Evolutionary conservation across 2,329 filamentous ascomycete genomes (phyloP).

Genomic region (Neurospora sp.): DNA sequence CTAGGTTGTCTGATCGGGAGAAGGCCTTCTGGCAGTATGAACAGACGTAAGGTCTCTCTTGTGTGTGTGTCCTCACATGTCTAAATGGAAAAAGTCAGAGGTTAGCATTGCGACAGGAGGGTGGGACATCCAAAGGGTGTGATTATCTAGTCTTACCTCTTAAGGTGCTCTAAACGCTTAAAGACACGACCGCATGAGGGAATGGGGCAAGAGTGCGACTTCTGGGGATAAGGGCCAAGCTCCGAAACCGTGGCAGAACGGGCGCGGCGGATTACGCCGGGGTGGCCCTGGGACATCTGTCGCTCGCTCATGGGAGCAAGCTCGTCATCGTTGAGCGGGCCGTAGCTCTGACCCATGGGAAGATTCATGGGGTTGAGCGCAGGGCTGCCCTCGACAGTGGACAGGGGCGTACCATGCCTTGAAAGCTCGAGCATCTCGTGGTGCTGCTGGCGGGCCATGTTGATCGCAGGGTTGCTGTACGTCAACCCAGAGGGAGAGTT

Average conservation of each 20-base stretch:
- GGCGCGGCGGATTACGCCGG: constrained; percentile 76
- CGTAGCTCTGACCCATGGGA: constrained; percentile 56
- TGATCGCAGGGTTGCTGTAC: constrained; percentile 59
- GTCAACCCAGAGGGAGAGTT: constrained; percentile 71
- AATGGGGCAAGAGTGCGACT: constrained; percentile 98
- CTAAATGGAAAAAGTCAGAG: constrained; percentile 41
- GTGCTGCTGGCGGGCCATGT: constrained; percentile 56
- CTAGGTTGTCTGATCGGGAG: constrained; percentile 95
- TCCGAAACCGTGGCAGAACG: constrained; percentile 95
- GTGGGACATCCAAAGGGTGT: constrained; percentile 27
- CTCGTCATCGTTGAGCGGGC: constrained; percentile 53
- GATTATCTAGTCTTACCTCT: constrained; percentile 64
- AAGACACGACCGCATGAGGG: constrained; percentile 94
- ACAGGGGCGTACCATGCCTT: constrained; percentile 80
- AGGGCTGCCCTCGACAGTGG: constrained; percentile 73
- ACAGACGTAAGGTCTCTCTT: constrained; percentile 97
- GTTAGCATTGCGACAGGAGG: constrained; percentile 36
- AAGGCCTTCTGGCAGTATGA: constrained; percentile 98
- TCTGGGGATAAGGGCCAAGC: constrained; percentile 89
- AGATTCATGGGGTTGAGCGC: constrained; percentile 60
- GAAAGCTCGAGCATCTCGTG: constrained; percentile 77
- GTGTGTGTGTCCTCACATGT: constrained; percentile 98
- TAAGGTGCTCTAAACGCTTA: constrained; percentile 98
- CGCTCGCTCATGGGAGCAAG: constrained; percentile 52
- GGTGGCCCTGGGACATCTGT: constrained; percentile 58